phyloP scores from a whole-genome alignment of 805 yeast species.

The Yarrowia osloensis region DNA sequence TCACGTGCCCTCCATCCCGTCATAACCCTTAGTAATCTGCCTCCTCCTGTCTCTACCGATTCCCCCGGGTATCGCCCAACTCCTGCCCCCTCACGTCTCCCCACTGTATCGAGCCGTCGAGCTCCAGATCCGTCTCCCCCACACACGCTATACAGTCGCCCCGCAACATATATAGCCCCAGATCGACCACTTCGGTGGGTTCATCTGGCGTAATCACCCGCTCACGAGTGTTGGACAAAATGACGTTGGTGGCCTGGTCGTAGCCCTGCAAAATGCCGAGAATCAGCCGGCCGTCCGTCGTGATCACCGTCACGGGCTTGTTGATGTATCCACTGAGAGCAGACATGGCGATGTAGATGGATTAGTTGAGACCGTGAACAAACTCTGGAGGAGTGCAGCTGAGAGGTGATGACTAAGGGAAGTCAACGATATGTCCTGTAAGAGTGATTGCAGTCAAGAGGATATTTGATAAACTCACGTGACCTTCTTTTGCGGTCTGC shows the following conservation, averaged over 20 bases:
- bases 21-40: too few relatives aligned
- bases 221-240: constrained; percentile 39
- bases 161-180: constrained; percentile 44
- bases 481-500: too few relatives aligned
- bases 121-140: constrained; percentile 42
- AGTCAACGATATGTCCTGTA: too few relatives aligned
- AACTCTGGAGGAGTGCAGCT: constrained; percentile 6
- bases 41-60: neutral
- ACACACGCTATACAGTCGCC: constrained; percentile 44
- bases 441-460: too few relatives aligned
- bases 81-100: constrained; percentile 37
- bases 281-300: constrained; percentile 43
- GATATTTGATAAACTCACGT: too few relatives aligned
- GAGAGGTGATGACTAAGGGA: neutral
- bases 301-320: constrained; percentile 39
- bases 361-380: neutral
- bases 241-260: constrained; percentile 44
- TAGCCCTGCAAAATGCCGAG: constrained; percentile 44
- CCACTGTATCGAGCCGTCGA: constrained; percentile 44
- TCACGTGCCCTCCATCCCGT: too few relatives aligned
- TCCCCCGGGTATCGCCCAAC: constrained; percentile 10
- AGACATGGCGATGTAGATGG: constrained; percentile 33
- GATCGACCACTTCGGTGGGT: constrained; percentile 36
- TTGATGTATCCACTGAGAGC: constrained; percentile 36
- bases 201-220: constrained; percentile 39